Conservation (phyloP, 495 filamentous ascomycete species). For the Daldinia decipiens region DNA sequence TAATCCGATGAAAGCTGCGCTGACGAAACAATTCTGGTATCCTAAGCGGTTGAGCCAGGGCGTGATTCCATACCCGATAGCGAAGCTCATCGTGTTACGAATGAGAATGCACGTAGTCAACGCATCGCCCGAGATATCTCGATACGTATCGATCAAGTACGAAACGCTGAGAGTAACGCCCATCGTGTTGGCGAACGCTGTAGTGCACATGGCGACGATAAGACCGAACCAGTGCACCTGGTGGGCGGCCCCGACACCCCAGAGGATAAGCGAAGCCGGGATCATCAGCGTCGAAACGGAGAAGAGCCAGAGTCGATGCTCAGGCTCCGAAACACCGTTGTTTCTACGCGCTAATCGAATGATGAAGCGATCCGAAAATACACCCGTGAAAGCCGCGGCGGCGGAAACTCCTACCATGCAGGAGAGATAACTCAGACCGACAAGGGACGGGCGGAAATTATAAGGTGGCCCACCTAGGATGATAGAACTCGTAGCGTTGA, state of each 20-base stretch:
- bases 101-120: slow-evolving; percentile 72
- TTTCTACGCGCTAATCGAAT: slow-evolving; percentile 69
- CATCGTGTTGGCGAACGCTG: slow-evolving; percentile 66
- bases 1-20: slow-evolving; percentile 68
- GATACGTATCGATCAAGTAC: slow-evolving; percentile 72
- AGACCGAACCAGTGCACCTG: slow-evolving; percentile 70
- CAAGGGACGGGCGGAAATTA: slow-evolving; percentile 66
- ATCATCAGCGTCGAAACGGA: slow-evolving; percentile 62
- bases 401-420: slow-evolving; percentile 64
- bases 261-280: slow-evolving; percentile 68
- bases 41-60: slow-evolving; percentile 70
- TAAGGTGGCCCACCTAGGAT: slow-evolving; percentile 68
- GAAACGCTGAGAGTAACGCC: slow-evolving; percentile 69
- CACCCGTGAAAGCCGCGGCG: slow-evolving; percentile 44
- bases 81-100: slow-evolving; percentile 71
- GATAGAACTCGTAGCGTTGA: slow-evolving; percentile 71
- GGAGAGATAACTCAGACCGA: slow-evolving; percentile 69
- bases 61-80: slow-evolving; percentile 63
- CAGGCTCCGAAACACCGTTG: slow-evolving; percentile 69
- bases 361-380: slow-evolving; percentile 69
- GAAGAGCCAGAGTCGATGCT: slow-evolving; percentile 73
- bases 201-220: slow-evolving; percentile 69
- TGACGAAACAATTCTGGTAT: slow-evolving; percentile 71
- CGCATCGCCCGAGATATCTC: slow-evolving; percentile 69
- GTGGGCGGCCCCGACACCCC: slow-evolving; percentile 75